phyloP scores from a whole-genome alignment of 2,329 filamentous ascomycete species.

The Pseudogymnoascus sp. region DNA sequence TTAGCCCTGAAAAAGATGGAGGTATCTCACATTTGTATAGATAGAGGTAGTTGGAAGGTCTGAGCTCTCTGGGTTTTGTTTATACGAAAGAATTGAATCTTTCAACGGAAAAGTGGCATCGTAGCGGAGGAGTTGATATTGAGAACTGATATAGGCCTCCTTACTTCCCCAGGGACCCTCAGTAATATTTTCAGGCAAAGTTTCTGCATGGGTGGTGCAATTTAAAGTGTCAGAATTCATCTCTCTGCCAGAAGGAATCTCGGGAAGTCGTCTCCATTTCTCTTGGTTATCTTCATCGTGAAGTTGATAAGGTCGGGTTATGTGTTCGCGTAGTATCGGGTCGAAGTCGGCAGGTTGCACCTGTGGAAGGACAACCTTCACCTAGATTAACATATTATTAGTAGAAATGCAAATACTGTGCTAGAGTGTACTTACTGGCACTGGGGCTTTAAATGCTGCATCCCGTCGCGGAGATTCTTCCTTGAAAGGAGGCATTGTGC shows the following conservation, averaged over 20 bases:
- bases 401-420: not conserved
- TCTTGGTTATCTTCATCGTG: not conserved
- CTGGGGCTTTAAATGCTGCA: not conserved
- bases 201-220: not conserved
- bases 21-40: slow-evolving; percentile 56
- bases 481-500: not conserved
- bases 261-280: slow-evolving; percentile 36
- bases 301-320: not conserved
- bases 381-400: not conserved
- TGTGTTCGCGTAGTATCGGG: slow-evolving; percentile 4
- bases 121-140: slow-evolving; percentile 69
- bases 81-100: slow-evolving; percentile 52
- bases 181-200: slow-evolving; percentile 44
- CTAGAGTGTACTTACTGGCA: not conserved
- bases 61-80: slow-evolving; percentile 40
- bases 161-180: slow-evolving; percentile 50
- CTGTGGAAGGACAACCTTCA: not conserved
- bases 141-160: slow-evolving; percentile 59
- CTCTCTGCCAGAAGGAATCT: slow-evolving; percentile 47
- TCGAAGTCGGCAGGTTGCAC: not conserved
- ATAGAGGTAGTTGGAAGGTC: slow-evolving; percentile 54
- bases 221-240: slow-evolving; percentile 32
- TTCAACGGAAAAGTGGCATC: slow-evolving; percentile 65
- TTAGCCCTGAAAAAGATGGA: not conserved
- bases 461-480: not conserved